A percentile compares a stretch with the other conserved stretches of the same genome.
Evolutionary conservation across 2,329 filamentous ascomycete genomes (phyloP).

Genomic region (Epicoccum nigrum): DNA sequence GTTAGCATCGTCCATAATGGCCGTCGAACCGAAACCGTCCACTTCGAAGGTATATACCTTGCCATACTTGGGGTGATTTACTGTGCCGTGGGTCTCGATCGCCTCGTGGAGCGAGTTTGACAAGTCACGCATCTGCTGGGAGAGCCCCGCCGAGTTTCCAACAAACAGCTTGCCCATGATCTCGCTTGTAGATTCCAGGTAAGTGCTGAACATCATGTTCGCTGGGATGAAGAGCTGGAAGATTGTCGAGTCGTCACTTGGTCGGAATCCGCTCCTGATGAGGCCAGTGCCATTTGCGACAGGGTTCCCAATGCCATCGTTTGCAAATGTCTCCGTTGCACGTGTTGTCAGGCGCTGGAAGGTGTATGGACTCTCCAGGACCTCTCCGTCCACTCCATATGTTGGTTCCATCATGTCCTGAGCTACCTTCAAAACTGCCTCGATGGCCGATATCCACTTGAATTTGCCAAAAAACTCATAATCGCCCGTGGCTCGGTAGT

Average conservation of each 20-base stretch:
- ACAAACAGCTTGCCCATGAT: slow-evolving; percentile 60
- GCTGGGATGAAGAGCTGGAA: slow-evolving; percentile 57
- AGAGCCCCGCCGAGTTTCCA: slow-evolving; percentile 56
- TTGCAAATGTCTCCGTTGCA: slow-evolving; percentile 58
- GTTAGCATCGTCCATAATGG: slow-evolving; percentile 75
- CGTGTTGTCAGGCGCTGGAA: slow-evolving; percentile 53
- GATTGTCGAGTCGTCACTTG: slow-evolving; percentile 58
- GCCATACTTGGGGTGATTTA: slow-evolving; percentile 45
- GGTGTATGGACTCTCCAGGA: slow-evolving; percentile 53
- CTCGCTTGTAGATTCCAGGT: slow-evolving; percentile 59
- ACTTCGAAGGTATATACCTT: slow-evolving; percentile 57
- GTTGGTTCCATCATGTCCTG: slow-evolving; percentile 56
- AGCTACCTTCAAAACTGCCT: slow-evolving; percentile 53
- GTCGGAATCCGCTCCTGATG: slow-evolving; percentile 57
- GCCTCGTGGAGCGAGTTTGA: slow-evolving; percentile 53
- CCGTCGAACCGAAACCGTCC: slow-evolving; percentile 55
- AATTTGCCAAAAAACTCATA: slow-evolving; percentile 56
- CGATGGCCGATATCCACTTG: slow-evolving; percentile 54
- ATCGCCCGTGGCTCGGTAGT: slow-evolving; percentile 58
- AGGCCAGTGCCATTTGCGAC: slow-evolving; percentile 56
- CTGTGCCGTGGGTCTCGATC: slow-evolving; percentile 54
- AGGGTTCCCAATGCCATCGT: slow-evolving; percentile 60
- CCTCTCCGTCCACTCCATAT: slow-evolving; percentile 54
- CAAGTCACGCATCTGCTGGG: slow-evolving; percentile 62
- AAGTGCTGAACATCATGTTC: slow-evolving; percentile 75